phyloP scores from a whole-genome alignment of 495 filamentous ascomycete genomes.

The Massariosphaeria phaeospora region DNA sequence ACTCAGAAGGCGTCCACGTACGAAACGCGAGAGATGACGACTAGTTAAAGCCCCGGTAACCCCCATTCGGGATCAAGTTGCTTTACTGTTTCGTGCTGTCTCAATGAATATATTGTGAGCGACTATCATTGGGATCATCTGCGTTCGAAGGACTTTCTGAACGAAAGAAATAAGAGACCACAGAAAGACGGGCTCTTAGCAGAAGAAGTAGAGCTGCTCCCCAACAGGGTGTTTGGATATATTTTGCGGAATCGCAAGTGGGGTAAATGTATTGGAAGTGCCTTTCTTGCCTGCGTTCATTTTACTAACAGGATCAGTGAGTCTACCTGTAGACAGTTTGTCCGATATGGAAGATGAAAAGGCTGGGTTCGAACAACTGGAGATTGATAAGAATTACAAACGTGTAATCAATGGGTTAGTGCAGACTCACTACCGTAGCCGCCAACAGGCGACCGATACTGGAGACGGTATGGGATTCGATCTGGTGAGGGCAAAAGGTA shows the following conservation, averaged over 20 bases:
- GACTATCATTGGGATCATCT: neutral
- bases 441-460: conserved; percentile 67
- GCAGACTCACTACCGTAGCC: neutral
- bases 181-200: neutral
- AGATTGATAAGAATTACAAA: neutral
- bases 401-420: neutral
- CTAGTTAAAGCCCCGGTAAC: too few species aligned
- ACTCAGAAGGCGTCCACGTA: neutral
- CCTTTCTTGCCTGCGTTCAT: neutral
- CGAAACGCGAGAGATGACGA: neutral
- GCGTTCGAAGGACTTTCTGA: neutral
- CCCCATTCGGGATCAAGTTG: neutral
- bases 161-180: neutral
- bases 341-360: neutral
- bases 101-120: neutral
- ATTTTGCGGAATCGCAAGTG: conserved; percentile 4
- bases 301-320: neutral
- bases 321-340: neutral
- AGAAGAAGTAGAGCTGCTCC: conserved; percentile 2
- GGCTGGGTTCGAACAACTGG: neutral
- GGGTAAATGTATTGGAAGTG: neutral
- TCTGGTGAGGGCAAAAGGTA: conserved; percentile 5
- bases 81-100: neutral
- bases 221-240: neutral
- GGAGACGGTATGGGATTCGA: conserved; percentile 14